A percentile compares a stretch with the other conserved stretches of the same genome.
Conservation (phyloP, 225 moss, liverwort and hornwort species). For the Rhytidiadelphus loreus region DNA sequence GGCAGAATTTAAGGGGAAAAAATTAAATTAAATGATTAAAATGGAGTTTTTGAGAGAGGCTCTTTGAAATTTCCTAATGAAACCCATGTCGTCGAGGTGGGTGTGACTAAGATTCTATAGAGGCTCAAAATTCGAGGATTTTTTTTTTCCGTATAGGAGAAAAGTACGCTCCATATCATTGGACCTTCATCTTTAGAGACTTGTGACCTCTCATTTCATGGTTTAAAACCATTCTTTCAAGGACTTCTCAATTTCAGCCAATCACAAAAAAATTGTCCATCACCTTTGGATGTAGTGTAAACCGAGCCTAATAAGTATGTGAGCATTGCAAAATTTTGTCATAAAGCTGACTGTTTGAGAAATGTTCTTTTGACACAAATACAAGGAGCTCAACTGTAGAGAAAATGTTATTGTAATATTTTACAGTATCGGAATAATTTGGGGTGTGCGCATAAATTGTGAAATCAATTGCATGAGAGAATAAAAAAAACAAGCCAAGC, state of each 20-base stretch:
- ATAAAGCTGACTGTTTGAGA: too few relatives aligned
- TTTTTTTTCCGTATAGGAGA: not conserved
- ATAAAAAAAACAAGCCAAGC: not conserved
- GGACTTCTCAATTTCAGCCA: not conserved
- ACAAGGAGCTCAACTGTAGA: not conserved
- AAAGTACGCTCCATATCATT: accelerated
- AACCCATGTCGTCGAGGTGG: accelerated
- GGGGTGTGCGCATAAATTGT: accelerated
- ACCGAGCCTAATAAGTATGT: too few relatives aligned
- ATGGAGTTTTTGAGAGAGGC: accelerated
- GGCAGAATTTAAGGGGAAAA: too few relatives aligned
- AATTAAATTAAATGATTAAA: not conserved
- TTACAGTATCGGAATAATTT: not conserved
- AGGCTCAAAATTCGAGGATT: not conserved
- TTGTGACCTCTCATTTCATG: not conserved
- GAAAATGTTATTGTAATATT: not conserved
- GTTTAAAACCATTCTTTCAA: not conserved
- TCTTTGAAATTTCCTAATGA: not conserved
- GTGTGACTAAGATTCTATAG: accelerated
- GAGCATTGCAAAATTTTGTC: not conserved
- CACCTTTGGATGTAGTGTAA: accelerated
- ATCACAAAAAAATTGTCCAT: not conserved
- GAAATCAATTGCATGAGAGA: not conserved
- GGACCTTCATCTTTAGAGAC: not conserved
- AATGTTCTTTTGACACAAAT: not conserved